Evolutionary conservation across 2,329 filamentous ascomycete genomes (phyloP).

Genomic region (Xylaria hypoxylon): DNA sequence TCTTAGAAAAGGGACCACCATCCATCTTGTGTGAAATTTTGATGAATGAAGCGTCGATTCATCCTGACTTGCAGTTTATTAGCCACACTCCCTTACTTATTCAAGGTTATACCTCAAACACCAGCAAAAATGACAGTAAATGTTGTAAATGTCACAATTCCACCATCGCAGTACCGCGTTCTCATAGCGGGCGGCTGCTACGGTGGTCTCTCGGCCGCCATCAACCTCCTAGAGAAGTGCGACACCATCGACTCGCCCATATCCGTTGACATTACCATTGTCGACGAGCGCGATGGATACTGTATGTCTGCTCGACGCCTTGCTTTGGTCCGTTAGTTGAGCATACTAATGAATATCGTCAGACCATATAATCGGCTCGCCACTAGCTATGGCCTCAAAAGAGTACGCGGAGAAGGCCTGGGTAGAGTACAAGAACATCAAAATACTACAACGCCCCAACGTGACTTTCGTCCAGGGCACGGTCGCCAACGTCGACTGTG

Average conservation of each 20-base stretch:
- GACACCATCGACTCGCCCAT: slow-evolving; percentile 62
- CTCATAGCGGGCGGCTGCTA: slow-evolving; percentile 79
- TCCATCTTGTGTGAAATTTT: slow-evolving; percentile 8
- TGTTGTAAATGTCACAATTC: slow-evolving; percentile 27
- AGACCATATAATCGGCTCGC: slow-evolving; percentile 83
- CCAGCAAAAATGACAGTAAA: slow-evolving; percentile 33
- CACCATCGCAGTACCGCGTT: slow-evolving; percentile 61
- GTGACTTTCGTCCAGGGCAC: slow-evolving; percentile 75
- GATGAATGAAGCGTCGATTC: background rate
- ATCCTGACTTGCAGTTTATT: background rate
- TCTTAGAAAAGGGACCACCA: slow-evolving; percentile 23
- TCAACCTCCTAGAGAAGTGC: slow-evolving; percentile 76
- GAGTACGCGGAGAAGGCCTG: slow-evolving; percentile 75
- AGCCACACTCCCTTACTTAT: background rate
- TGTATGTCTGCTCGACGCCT: slow-evolving; percentile 64
- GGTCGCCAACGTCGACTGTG: slow-evolving; percentile 69
- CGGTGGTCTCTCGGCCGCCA: slow-evolving; percentile 73
- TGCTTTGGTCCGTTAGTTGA: slow-evolving; percentile 10
- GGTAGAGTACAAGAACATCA: slow-evolving; percentile 75
- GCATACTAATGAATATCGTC: slow-evolving; percentile 23
- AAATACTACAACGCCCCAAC: slow-evolving; percentile 71
- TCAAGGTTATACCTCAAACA: background rate
- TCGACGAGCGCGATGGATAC: slow-evolving; percentile 85
- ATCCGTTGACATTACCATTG: slow-evolving; percentile 76
- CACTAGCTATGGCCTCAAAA: slow-evolving; percentile 74